A percentile compares a stretch with the other conserved stretches of the same genome.
Evolutionary conservation across 202 grass and related monocot genomes (phyloP).

Genomic region (Saccharum hybrid): DNA sequence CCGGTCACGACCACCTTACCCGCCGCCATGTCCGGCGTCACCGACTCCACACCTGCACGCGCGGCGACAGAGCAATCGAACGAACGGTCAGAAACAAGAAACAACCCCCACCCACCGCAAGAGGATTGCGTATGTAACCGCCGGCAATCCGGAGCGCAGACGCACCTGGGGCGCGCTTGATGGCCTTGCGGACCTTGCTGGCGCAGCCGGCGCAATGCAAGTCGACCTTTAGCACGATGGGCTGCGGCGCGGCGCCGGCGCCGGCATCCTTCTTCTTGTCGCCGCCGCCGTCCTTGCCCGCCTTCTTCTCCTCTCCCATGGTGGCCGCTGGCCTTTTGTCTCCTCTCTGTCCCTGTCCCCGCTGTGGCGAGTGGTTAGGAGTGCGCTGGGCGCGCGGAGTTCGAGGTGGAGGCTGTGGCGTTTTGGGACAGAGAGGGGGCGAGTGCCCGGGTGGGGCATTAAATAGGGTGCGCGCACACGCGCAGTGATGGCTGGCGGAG

Average conservation of each 20-base stretch:
- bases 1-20: slow-evolving; percentile 74
- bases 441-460: slow-evolving; percentile 11
- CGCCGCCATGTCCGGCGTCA: slow-evolving; percentile 56
- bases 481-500: slow-evolving; percentile 19
- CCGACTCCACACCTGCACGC: slow-evolving; percentile 60
- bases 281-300: slow-evolving; percentile 21
- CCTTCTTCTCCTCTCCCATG: slow-evolving; percentile 65
- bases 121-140: background rate
- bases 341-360: no score
- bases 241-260: background rate
- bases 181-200: slow-evolving; percentile 69
- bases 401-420: background rate
- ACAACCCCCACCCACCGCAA: background rate
- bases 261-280: slow-evolving; percentile 30
- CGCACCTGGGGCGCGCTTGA: slow-evolving; percentile 69
- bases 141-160: background rate
- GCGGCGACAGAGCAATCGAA: no score
- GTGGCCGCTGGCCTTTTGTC: background rate
- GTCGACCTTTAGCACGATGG: slow-evolving; percentile 78
- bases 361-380: background rate
- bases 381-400: slow-evolving; percentile 12
- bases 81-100: background rate
- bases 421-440: background rate
- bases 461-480: slow-evolving; percentile 43
- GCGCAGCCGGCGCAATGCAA: slow-evolving; percentile 97